Base-by-base conservation (phyloP, 2,329 filamentous ascomycete genomes). In the Fusarium veterinarium region DNA sequence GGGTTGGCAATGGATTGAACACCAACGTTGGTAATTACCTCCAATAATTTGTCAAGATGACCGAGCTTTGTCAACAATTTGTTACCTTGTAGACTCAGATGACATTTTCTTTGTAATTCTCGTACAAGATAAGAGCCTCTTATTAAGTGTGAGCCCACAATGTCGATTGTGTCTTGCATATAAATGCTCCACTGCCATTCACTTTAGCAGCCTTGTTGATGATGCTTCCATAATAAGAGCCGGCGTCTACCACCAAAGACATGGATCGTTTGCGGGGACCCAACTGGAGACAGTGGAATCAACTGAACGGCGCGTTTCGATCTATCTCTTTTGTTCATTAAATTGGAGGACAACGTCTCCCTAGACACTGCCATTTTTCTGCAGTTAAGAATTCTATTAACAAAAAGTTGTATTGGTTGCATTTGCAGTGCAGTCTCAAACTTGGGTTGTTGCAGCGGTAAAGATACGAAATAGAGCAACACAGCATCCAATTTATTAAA, bases 221-320 rank as follows among this genome's bases (percentile, higher is more conserved):
- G 30, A 52, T 25, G 23, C 23, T 38, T 38, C 49, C 23, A 28
- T 30, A 35, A 30, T 20, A 60, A 41, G 23, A 55, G 33, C 62
- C 35, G 44, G 55, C 56, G 33, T 45, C 52, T 25, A 45, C 42
- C 25, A 31, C 38, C 46, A 48, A 42, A 64, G 51, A 59, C 64
- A 69, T 66, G 69, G 64, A 52, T 57, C 57, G 60, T 73, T 73
- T 67, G 67, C 61, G 58, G 66, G 60, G 68, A 62, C 59, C 38
- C 38, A 44, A 23, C 28, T 25, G 28, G n/a, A 49, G 37, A 33
- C n/a, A 41, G 23, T 52, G 61, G 44, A 66, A 53, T 38, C 30
- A 41, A 48, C 9, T 49, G 31, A 57, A 35, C 40, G n/a, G 20
- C 19, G 17, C 30, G 28, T 61, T 61, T 66, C 45, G 55, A 35